These are phyloP conservation scores for Inonotus hispidus DNA, from an alignment of 1,284 basidiomycete genomes.

Conservation along the genomic window DNA sequence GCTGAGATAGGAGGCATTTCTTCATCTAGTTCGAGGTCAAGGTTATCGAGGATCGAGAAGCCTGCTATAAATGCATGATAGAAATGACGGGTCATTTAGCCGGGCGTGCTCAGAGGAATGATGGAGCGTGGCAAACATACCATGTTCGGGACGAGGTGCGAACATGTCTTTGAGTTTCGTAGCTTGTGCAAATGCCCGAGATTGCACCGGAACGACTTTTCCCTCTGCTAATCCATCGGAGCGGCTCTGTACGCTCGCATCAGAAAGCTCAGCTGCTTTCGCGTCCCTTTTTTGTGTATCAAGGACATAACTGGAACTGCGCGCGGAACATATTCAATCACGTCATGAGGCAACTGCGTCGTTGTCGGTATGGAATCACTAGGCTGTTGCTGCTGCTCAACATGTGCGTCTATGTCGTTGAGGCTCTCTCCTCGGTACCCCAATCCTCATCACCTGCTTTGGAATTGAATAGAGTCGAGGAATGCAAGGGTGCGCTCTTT, in stretches of 20 bases:
- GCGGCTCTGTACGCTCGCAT: constrained; percentile 8
- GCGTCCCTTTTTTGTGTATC: constrained; percentile 2
- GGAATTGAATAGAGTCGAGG: constrained; percentile 44
- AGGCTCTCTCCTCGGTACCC: constrained; percentile 51
- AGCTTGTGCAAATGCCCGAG: constrained; percentile 22
- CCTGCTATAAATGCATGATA: constrained; percentile 27
- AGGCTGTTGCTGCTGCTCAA: background rate
- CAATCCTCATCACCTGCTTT: constrained; percentile 38
- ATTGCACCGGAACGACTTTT: constrained; percentile 19
- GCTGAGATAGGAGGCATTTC: constrained; percentile 30
- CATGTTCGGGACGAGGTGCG: constrained; percentile 58
- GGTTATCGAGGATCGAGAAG: constrained; percentile 65
- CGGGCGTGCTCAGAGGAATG: background rate
- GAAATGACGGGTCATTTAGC: background rate
- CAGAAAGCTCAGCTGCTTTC: background rate
- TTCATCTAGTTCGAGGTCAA: constrained; percentile 57
- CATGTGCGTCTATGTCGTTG: constrained; percentile 43
- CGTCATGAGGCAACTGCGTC: background rate
- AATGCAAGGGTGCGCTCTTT: constrained; percentile 43
- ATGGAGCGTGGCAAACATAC: constrained; percentile 35
- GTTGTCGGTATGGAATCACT: background rate
- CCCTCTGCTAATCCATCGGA: no score
- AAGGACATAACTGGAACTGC: constrained; percentile 2
- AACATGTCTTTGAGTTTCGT: constrained; percentile 61
- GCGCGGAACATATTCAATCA: constrained; percentile 12